A percentile compares a stretch with the other conserved stretches of the same genome.
phyloP scores from a whole-genome alignment of 169 alveolate genomes.

The Plasmodium sp. region DNA sequence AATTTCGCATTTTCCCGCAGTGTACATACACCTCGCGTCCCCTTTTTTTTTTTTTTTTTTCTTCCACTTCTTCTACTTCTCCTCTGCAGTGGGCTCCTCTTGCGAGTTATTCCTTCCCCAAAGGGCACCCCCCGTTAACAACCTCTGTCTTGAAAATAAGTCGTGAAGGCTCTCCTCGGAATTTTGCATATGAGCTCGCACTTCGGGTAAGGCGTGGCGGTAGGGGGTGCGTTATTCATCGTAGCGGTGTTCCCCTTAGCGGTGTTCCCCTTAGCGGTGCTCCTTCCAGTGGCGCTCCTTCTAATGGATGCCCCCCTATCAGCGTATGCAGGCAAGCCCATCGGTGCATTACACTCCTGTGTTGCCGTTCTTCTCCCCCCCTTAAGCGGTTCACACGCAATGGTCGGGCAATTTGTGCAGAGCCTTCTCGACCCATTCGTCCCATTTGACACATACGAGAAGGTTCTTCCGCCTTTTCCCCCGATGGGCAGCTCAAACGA shows the following conservation, averaged over 20 bases:
- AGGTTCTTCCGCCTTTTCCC: background rate
- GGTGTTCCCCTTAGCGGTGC: background rate
- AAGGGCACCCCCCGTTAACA: background rate
- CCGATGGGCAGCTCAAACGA: background rate
- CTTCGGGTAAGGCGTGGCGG: constrained; percentile 4
- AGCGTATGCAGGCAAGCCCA: background rate
- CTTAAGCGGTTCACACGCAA: background rate
- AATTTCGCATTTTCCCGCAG: background rate
- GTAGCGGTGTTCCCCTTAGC: background rate
- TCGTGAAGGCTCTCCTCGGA: background rate
- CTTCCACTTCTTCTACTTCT: background rate
- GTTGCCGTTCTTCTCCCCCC: background rate
- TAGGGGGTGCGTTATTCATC: constrained; percentile 1
- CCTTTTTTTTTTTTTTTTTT: background rate
- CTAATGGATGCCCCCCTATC: background rate
- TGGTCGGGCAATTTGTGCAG: background rate
- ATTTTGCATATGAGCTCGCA: constrained; percentile 33
- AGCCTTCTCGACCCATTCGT: background rate
- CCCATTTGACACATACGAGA: background rate
- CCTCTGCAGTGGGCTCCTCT: background rate
- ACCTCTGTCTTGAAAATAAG: background rate
- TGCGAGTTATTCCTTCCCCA: background rate
- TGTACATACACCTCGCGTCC: constrained; percentile 8
- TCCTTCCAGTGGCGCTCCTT: background rate
- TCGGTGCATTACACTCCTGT: background rate